Evolutionary conservation across 345 rosid genomes (phyloP), one percentile per base, ranked within the genome.

Genomic region (Geranium brycei): DNA sequence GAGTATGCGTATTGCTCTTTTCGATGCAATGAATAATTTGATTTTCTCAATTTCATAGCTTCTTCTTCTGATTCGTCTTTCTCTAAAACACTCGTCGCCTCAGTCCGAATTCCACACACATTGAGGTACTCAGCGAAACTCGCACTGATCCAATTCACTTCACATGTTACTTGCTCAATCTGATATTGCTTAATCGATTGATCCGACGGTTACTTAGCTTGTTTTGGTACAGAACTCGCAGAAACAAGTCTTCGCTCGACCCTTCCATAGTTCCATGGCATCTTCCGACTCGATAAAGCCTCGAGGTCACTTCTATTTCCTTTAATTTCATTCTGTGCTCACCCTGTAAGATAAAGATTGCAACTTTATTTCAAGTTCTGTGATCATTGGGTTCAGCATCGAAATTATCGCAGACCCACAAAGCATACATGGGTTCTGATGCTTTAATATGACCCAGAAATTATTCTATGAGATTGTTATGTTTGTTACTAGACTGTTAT

Each of bases 231-330:
- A 47, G 53, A 15, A 47, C 15, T 47, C 53, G 3, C 15, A 47
- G 10, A 4, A 47, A 47, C 28, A 47, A 13, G 11, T 47, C 53
- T 47, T 47, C 15, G 13, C 53, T 28, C 15, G 63, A 31, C 12
- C 30, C 30, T 31, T n/a, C 28, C 35, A 19, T 7, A 35, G 17
- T 47, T 19, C 51, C 41, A 86, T 87, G 93, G 87, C 77, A 70
- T 75, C 83, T 72, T 53, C 69, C 41, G 78, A 73, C 18, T 75
- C 81, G 51, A 66, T 87, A 4, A 61, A 78, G 31, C 80, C 86
- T 58, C 80, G 80, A 81, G 89, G 93, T 87, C 31, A 17, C 38
- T 51, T 38, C 60, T 23, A 18, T 11, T n/a, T 60, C 11, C 35
- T 10, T 47, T 67, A n/a, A 11, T 57, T 13, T 19, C 64, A 5